Conservation (phyloP, 1,284 basidiomycete species). For the Gymnopus androsaceus region DNA sequence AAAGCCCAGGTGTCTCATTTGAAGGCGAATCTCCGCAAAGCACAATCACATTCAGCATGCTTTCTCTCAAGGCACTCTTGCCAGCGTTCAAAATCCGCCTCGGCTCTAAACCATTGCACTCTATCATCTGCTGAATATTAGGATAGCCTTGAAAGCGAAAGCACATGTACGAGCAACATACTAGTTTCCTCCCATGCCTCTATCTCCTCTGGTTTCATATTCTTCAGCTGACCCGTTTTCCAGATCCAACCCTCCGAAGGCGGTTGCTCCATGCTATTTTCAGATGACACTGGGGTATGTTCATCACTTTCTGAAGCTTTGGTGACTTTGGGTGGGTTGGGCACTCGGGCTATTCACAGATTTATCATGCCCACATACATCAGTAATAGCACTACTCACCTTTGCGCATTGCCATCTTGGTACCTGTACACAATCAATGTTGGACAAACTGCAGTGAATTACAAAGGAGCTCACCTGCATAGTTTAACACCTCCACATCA, state of each 20-base stretch:
- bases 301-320: not conserved
- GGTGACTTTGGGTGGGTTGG: not conserved
- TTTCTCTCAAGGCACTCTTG: slow-evolving; percentile 26
- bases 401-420: not conserved
- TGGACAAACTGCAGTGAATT: not conserved
- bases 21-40: too few relatives aligned
- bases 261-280: too few relatives aligned
- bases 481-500: not conserved
- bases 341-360: not conserved
- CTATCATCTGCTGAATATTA: slow-evolving; percentile 23
- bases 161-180: not conserved
- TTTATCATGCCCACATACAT: not conserved
- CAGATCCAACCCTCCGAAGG: slow-evolving; percentile 3
- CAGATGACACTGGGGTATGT: not conserved
- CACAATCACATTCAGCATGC: slow-evolving; percentile 24
- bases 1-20: too few relatives aligned
- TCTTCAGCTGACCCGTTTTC: not conserved
- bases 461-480: not conserved
- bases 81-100: slow-evolving; percentile 30
- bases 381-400: not conserved
- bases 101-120: slow-evolving; percentile 30
- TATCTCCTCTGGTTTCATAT: not conserved
- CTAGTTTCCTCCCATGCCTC: not conserved
- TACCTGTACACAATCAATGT: not conserved
- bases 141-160: not conserved